Conservation (phyloP, 257 asterid species). For the Solanum chaucha region DNA sequence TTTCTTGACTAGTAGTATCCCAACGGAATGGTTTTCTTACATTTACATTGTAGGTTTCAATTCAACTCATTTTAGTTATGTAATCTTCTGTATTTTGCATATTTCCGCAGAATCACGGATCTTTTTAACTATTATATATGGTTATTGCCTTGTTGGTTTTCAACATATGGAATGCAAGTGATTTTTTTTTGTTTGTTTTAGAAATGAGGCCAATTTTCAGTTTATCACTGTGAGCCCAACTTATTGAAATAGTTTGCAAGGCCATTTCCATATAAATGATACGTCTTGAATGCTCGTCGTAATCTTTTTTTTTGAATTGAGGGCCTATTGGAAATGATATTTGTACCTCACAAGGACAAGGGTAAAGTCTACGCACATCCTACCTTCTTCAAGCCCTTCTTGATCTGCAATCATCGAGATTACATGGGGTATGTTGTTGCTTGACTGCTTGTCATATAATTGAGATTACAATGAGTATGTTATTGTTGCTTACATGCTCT, state of each 20-base stretch:
- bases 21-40: neutral
- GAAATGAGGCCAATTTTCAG: neutral
- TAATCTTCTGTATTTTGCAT: neutral
- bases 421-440: neutral
- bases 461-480: neutral
- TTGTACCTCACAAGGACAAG: neutral
- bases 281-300: neutral
- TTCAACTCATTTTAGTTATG: neutral
- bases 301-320: neutral
- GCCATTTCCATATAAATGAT: neutral
- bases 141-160: neutral
- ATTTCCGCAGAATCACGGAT: neutral
- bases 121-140: neutral
- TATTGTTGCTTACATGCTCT: neutral
- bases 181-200: neutral
- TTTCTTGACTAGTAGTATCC: neutral
- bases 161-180: neutral
- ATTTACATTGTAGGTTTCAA: neutral
- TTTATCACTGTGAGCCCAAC: neutral
- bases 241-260: neutral
- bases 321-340: neutral
- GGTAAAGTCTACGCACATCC: neutral
- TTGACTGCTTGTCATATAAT: neutral
- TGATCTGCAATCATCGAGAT: neutral
- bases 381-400: neutral